Base-by-base conservation (phyloP, 2,329 filamentous ascomycete genomes). In the Alternaria burnsii region DNA sequence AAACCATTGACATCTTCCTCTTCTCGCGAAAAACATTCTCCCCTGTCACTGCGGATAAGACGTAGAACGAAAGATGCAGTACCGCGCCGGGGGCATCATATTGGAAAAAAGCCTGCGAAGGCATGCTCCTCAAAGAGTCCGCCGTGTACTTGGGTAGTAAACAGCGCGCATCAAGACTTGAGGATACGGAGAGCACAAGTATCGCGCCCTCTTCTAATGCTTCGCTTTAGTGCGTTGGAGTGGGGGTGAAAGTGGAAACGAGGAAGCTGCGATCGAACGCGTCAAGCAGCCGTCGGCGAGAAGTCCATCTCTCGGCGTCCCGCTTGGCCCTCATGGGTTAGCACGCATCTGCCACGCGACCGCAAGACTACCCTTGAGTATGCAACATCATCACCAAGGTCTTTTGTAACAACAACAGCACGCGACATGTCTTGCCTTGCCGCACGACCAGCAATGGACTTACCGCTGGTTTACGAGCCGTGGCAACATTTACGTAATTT, bases 261-360 rank as follows among this genome's bases (percentile, higher is more conserved):
- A 48, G n/a, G 44, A 22, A 28, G 36, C n/a, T 18, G 46, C 20
- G 24, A 20, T 36, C 24, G 14, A n/a, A 38, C 16, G 22, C 32
- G 46, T 50, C 20, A 44, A 44, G n/a, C 22, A 44, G 24, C 32
- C 6, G 34, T 38, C 26, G 24, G 34, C 14, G 10, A 34, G 36
- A 20, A 18, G 10, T 14, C 5, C 34, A 28, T 38, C 30, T 54
- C 52, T 46, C 14, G n/a, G 30, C 41, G 36, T 24, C 20, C 20
- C 26, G 32, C 53, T 55, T 44, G 24, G 12, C 55, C 47, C 47
- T 28, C 40, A 32, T 52, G 40, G 32, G 32, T 26, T 57, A 57
- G 58, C 46, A 46, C 41, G 24, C 32, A 52, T 28, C 10, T 16
- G 32, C 36, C n/a, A 38, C 34, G 36, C 36, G 46, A 41, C 22